These are phyloP conservation scores for Polychaeton citri DNA, from an alignment of 2,329 filamentous ascomycete species.

Conservation along the genomic window DNA sequence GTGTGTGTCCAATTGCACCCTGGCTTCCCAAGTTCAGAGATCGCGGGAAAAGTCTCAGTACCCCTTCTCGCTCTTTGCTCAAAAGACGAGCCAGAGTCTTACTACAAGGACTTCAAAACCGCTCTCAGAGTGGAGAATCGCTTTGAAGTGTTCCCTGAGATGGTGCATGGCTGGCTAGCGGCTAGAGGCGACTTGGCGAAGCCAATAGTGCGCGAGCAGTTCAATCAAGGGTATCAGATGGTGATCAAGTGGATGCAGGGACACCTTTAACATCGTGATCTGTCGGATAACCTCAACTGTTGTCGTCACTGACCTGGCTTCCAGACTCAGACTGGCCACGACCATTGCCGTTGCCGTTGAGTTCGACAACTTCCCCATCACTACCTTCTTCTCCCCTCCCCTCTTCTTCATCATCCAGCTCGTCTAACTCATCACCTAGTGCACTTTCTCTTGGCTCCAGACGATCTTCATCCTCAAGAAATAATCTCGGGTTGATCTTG, in stretches of 20 bases:
- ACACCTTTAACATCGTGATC: no score
- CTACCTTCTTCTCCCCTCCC: slow-evolving; percentile 24
- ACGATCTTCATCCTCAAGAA: slow-evolving; percentile 78
- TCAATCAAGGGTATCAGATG: slow-evolving; percentile 3
- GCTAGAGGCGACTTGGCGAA: slow-evolving; percentile 3
- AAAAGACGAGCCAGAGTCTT: slow-evolving; percentile 3
- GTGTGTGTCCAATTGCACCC: slow-evolving; percentile 1
- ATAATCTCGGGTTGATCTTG: slow-evolving; percentile 72
- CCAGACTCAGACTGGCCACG: neutral
- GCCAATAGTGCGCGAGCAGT: slow-evolving; percentile 1
- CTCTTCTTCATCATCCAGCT: slow-evolving; percentile 50
- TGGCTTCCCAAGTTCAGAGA: neutral
- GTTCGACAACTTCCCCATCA: slow-evolving; percentile 13
- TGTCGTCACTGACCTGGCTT: slow-evolving; percentile 1
- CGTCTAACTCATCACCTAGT: slow-evolving; percentile 62
- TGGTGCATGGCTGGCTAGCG: slow-evolving; percentile 3
- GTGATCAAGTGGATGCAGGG: slow-evolving; percentile 3
- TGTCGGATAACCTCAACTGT: no score
- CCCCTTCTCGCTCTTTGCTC: slow-evolving; percentile 3
- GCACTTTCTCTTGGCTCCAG: slow-evolving; percentile 77
- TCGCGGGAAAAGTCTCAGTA: slow-evolving; percentile 1
- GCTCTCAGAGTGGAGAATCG: slow-evolving; percentile 1
- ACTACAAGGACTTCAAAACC: slow-evolving; percentile 1
- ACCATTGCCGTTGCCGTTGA: no score
- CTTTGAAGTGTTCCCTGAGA: neutral